Evolutionary conservation across 208 protist species (phyloP), one percentile per base, ranked within the genome.

Genomic region (Lotmaria passim): DNA sequence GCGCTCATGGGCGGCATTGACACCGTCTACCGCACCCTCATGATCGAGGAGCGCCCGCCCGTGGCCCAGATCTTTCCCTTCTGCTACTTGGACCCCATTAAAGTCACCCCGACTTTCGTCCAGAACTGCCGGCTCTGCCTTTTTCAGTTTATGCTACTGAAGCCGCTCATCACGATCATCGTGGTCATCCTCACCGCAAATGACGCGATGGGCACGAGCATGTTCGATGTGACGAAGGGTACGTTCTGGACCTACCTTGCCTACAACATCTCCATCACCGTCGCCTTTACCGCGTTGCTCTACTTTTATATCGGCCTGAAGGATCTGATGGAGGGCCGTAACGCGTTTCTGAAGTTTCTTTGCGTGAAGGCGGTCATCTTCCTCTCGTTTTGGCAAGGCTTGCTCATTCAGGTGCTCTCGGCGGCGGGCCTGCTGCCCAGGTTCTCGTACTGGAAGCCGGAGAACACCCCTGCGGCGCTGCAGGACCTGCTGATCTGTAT

Each of bases 351-450:
- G 64, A 98, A 98, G 79, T 98, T 98, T 61, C 70, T 97, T 14
- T 97, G 93, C 74, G 78, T 98, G 33, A 98, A 98, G 79, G 62
- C 83, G 0, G 89, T 98, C 60, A 93, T 98, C 50, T 96, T 98
- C 67, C 78, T 97, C 17, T 96, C 93, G 15, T 98, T 96, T 73
- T 98, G 95, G 95, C 95, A 98, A 57, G 92, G 92, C 2, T 44
- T 97, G 50, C 65, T 93, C 24, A 97, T 98, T 57, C 82, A 90
- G 64, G 61, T 97, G 28, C 67, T 98, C 5, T 78, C 78, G 26
- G 88, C 87, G 14, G 80, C 79, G 6, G 78, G 82, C 14, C 23
- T 88, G 36, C 81, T 97, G 53, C 93, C 90, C 24, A 71, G 67
- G 10, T 89, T 91, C 33, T 72, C 82, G 8, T 95, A 90, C 71